Evolutionary conservation across 2,329 filamentous ascomycete species (phyloP).

Genomic region (Thelonectria blattea): DNA sequence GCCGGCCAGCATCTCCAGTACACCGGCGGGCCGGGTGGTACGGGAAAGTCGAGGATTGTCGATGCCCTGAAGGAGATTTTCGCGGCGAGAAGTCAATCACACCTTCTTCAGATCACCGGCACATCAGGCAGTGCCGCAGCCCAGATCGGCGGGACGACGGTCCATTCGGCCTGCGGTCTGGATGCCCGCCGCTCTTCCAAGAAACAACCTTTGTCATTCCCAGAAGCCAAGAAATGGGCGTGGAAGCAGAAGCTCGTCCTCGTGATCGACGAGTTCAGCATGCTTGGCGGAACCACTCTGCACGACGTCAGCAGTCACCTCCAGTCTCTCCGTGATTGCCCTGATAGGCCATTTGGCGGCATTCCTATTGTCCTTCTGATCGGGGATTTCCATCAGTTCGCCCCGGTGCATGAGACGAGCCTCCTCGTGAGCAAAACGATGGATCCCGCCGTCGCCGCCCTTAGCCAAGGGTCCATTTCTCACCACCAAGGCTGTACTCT

Average conservation of each 20-base stretch:
- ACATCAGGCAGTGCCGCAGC: too few relatives aligned
- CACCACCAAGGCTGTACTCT: constrained; percentile 14
- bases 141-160: too few relatives aligned
- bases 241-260: constrained; percentile 22
- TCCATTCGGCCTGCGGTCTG: too few relatives aligned
- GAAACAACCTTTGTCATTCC: constrained; percentile 6
- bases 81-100: too few relatives aligned
- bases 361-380: constrained; percentile 21
- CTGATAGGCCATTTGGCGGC: constrained; percentile 18
- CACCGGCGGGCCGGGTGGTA: too few relatives aligned
- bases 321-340: constrained; percentile 11
- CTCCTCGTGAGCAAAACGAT: constrained; percentile 11
- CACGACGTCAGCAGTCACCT: constrained; percentile 11
- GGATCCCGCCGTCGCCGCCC: neutral
- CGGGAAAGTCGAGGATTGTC: too few relatives aligned
- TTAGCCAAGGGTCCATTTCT: constrained; percentile 14
- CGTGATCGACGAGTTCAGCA: constrained; percentile 20
- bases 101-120: too few relatives aligned
- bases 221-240: constrained; percentile 16
- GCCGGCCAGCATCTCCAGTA: neutral
- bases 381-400: constrained; percentile 22
- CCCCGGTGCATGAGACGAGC: constrained; percentile 15
- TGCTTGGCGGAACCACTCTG: constrained; percentile 15
- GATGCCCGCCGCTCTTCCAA: neutral
- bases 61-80: too few relatives aligned